Percentiles rank a stretch among this genome's conserved stretches.
Conservation (phyloP, 768 basidiomycete species). For the Tylopilus balloui region DNA sequence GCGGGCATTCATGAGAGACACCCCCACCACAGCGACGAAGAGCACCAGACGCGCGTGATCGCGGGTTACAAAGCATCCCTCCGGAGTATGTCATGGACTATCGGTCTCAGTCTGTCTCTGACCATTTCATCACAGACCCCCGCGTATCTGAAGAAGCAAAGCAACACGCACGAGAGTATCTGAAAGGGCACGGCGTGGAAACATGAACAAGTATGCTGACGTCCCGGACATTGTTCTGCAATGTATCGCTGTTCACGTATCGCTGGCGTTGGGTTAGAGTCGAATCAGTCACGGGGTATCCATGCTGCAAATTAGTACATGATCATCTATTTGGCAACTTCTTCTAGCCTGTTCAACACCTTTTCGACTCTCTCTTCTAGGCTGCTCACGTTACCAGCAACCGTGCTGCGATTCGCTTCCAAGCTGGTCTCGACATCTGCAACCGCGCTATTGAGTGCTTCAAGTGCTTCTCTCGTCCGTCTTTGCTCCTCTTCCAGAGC, state of each 20-base stretch:
- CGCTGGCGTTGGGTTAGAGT: conserved; percentile 1
- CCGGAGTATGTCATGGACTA: conserved; percentile 33
- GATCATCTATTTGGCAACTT: conserved; percentile 21
- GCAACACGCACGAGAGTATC: conserved; percentile 41
- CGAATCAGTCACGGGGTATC: conserved; percentile 4
- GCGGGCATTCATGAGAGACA: conserved; percentile 36
- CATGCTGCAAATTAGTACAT: not conserved
- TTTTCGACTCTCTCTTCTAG: conserved; percentile 57
- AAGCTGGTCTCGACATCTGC: conserved; percentile 71
- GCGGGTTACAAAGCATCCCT: conserved; percentile 57
- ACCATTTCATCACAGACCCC: conserved; percentile 33
- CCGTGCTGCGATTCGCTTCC: conserved; percentile 62
- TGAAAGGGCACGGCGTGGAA: conserved; percentile 30
- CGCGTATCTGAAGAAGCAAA: conserved; percentile 47
- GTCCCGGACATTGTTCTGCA: not conserved
- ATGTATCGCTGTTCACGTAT: not conserved
- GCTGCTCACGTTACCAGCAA: conserved; percentile 69
- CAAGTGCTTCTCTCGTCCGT: conserved; percentile 55
- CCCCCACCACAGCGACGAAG: conserved; percentile 30
- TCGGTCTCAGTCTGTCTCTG: not conserved
- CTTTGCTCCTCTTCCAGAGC: conserved; percentile 71
- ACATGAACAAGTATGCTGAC: conserved; percentile 1
- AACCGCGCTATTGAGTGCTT: conserved; percentile 66
- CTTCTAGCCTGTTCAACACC: conserved; percentile 42
- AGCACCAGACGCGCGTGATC: conserved; percentile 44